A percentile compares a stretch with the other conserved stretches of the same genome.
Evolutionary conservation across 2,329 filamentous ascomycete species (phyloP).

Genomic region (Pseudogymnoascus sp.): DNA sequence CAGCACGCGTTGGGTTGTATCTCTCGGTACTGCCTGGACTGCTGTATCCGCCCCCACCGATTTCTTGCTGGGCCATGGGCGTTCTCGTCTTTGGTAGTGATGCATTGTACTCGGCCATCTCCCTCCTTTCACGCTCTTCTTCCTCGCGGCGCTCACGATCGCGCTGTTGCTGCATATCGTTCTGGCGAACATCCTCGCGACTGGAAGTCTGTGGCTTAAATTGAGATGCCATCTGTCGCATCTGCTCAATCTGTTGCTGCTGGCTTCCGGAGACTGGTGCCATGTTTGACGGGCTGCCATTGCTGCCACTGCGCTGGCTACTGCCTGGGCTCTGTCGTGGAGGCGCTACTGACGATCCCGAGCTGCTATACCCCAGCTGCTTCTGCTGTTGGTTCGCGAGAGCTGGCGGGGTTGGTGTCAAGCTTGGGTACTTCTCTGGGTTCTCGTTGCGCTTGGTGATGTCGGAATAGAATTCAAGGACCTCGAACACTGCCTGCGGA

Average conservation of each 20-base stretch:
- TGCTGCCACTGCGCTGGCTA: slow-evolving; percentile 37
- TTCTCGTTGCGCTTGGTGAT: slow-evolving; percentile 70
- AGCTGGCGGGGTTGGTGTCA: slow-evolving; percentile 58
- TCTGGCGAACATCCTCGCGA: slow-evolving; percentile 50
- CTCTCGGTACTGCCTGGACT: slow-evolving; percentile 47
- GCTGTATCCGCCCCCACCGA: slow-evolving; percentile 54
- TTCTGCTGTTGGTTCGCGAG: slow-evolving; percentile 50
- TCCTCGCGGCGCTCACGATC: slow-evolving; percentile 45
- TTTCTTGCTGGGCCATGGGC: slow-evolving; percentile 80
- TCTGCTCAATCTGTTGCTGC: slow-evolving; percentile 48
- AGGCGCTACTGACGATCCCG: slow-evolving; percentile 52
- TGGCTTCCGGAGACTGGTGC: slow-evolving; percentile 39
- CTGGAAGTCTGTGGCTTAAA: slow-evolving; percentile 44
- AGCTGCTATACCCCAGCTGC: slow-evolving; percentile 53
- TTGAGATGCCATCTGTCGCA: slow-evolving; percentile 49
- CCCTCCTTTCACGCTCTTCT: slow-evolving; percentile 62
- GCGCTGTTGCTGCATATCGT: slow-evolving; percentile 52
- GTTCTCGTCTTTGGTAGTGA: slow-evolving; percentile 75
- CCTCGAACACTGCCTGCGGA: slow-evolving; percentile 76
- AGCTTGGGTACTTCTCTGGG: slow-evolving; percentile 58
- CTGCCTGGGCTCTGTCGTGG: slow-evolving; percentile 55
- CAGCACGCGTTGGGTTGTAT: slow-evolving; percentile 79
- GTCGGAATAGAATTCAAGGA: slow-evolving; percentile 78
- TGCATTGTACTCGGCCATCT: slow-evolving; percentile 83
- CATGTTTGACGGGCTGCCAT: slow-evolving; percentile 29